These are phyloP conservation scores for Rheum nobile DNA, from an alignment of 148 eudicot genomes.

Conservation along the genomic window DNA sequence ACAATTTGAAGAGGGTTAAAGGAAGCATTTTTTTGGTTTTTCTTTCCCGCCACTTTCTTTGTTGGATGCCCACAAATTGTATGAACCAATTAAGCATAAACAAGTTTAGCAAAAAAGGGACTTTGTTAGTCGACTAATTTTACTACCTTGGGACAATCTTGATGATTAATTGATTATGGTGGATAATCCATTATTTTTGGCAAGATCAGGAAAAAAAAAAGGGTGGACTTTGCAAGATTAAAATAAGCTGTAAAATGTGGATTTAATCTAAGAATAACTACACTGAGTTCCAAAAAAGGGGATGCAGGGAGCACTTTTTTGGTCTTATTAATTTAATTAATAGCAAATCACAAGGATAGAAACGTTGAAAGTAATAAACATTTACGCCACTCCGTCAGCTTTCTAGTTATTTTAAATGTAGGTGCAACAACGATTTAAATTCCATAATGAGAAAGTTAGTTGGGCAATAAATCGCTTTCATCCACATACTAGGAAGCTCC, in stretches of 20 bases:
- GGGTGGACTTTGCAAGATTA: not conserved
- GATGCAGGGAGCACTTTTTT: not conserved
- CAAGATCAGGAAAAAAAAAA: not conserved
- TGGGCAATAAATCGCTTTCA: not conserved
- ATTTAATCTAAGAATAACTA: not conserved
- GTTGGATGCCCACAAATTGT: not conserved
- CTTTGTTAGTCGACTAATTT: not conserved
- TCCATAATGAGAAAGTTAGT: constrained; percentile 4
- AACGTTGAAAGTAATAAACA: not conserved
- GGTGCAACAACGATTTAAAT: not conserved
- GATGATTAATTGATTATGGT: not conserved
- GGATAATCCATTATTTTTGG: not conserved
- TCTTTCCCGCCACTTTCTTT: no score
- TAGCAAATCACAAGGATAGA: not conserved
- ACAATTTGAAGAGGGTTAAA: no score
- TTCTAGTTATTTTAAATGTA: not conserved
- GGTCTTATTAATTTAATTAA: not conserved
- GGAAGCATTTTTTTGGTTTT: no score
- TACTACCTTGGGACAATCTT: not conserved
- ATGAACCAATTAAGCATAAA: not conserved
- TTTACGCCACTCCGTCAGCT: not conserved
- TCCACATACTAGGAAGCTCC: not conserved
- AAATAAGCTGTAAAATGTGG: not conserved
- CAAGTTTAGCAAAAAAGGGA: not conserved
- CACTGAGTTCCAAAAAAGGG: not conserved